These are phyloP conservation scores for Phytophthora litchii DNA, from an alignment of 352 stramenopile genomes.

Conservation along the genomic window DNA sequence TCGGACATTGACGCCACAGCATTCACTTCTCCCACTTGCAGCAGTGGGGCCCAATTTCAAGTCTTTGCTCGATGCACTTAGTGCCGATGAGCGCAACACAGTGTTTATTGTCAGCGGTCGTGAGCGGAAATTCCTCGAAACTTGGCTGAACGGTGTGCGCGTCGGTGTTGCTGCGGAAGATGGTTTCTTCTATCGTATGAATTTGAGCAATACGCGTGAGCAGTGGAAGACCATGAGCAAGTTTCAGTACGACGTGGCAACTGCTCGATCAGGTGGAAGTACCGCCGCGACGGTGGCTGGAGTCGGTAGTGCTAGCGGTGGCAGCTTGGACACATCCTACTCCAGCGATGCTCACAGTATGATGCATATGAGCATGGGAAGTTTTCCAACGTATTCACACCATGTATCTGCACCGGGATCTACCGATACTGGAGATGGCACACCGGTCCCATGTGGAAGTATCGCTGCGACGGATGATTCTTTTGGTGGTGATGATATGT, in stretches of 20 bases:
- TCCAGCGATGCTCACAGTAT: constrained; percentile 42
- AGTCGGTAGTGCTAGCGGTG: constrained; percentile 28
- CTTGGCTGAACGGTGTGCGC: constrained; percentile 78
- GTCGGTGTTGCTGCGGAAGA: constrained; percentile 80
- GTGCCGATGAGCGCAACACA: constrained; percentile 67
- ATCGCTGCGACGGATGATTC: constrained; percentile 47
- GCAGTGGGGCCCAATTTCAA: constrained; percentile 82
- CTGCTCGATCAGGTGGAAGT: constrained; percentile 39
- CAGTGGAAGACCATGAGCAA: constrained; percentile 88
- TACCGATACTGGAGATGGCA: constrained; percentile 26
- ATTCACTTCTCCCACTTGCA: constrained; percentile 79
- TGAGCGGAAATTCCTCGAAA: constrained; percentile 90
- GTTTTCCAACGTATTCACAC: constrained; percentile 43
- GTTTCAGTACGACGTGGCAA: constrained; percentile 74
- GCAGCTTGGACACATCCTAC: constrained; percentile 40
- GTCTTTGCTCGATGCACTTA: constrained; percentile 72
- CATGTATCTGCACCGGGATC: constrained; percentile 27
- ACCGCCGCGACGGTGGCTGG: constrained; percentile 22
- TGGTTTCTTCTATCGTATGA: constrained; percentile 84
- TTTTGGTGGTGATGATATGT: constrained; percentile 64
- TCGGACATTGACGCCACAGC: constrained; percentile 78
- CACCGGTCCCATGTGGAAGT: constrained; percentile 24
- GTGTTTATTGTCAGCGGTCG: constrained; percentile 80
- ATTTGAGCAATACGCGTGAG: constrained; percentile 69
- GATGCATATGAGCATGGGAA: constrained; percentile 58